Evolutionary conservation across 2,329 filamentous ascomycete genomes (phyloP), one percentile per base, ranked within the genome.

Genomic region (Fusarium agapanthi): DNA sequence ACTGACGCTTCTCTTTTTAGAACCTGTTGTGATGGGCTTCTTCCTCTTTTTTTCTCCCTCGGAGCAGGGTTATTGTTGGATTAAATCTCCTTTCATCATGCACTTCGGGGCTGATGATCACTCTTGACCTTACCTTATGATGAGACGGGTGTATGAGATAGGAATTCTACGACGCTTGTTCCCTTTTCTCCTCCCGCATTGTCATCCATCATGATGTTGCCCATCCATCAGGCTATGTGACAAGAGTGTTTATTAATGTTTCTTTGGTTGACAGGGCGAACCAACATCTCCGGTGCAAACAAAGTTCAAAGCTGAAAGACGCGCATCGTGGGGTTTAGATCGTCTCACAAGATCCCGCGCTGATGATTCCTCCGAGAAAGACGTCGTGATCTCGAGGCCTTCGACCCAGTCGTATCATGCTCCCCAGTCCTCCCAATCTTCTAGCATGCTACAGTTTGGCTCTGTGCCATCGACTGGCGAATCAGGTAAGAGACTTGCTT

Each of bases 1-100:
- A 90, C 84, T 92, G 86, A 88, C 80, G 75, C 76, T 81, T 79
- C 78, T 79, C 82, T 75, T 79, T 78, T 65, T 77, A 77, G 75
- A 73, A 75, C 75, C 74, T 76, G 76, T 54, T 76, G 72, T 68
- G 67, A 67, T 76, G 74, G 76, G 76, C 74, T 72, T 75, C 67
- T 75, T 72, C 74, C 74, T 71, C 44, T 74, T 72, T 54, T 76
- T 75, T 70, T 65, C 44, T 68, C 66, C 67, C 59, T 66, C 44
- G 50, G 58, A 71, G 74, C 69, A 67, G 75, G 71, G 72, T 69
- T 75, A 72, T 72, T 78, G 70, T 77, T 79, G 75, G 70, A 75
- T 73, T 76, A 76, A 75, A 67, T 72, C 73, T 78, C 72, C 75
- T 71, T 73, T 75, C 76, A 70, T 79, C 74, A 77, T 76, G 73